Base-by-base conservation (phyloP, 2,329 filamentous ascomycete genomes). In the Cordyceps tenuipes region DNA sequence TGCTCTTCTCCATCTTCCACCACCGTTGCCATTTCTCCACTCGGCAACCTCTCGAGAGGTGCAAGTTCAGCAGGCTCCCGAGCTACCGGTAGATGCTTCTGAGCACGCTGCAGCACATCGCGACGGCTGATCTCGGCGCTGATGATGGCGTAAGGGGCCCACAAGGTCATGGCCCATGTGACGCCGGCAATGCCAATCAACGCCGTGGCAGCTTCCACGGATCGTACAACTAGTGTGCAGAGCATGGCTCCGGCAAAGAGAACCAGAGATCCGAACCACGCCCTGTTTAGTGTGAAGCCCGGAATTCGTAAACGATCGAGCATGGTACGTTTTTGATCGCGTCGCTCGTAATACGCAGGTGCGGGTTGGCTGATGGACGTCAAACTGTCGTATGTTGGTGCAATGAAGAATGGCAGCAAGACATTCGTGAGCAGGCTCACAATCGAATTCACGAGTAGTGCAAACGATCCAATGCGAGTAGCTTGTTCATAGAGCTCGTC, bases 111-210 rank as follows among this genome's bases (percentile, higher is more conserved):
- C 19, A 74, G 64, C 46, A 87, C 85, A 69, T 96, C 90, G 6
- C 91, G 86, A 62, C 87, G 89, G 62, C 88, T 89, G 63, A 97
- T 92, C 72, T 97, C 93, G 5, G 90, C 90, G 50, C 90, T 91
- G 70, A 97, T 97, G 66, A 97, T 89, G 44, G 93, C 92, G 76
- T 93, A 97, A 0, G 93, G 93, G 0, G 92, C 93, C 93, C 93
- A 97, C 29, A 95, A 83, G 2, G 91, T 91, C 68, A 97, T 77
- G 23, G 92, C 91, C 93, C 93, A 97, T 1, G 90, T 91, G 61
- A 97, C 85, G 39, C 93, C 93, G 52, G 96, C 86, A 26, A 94
- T 76, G 1, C 86, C 90, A 60, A 96, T 87, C 39, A 96, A 81
- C 1, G 84, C 79, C 0, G 89, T 96, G 1, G 90, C 93, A 10